Evolutionary conservation across 2,329 filamentous ascomycete species (phyloP).

Genomic region (Zymoseptoria passerinii): DNA sequence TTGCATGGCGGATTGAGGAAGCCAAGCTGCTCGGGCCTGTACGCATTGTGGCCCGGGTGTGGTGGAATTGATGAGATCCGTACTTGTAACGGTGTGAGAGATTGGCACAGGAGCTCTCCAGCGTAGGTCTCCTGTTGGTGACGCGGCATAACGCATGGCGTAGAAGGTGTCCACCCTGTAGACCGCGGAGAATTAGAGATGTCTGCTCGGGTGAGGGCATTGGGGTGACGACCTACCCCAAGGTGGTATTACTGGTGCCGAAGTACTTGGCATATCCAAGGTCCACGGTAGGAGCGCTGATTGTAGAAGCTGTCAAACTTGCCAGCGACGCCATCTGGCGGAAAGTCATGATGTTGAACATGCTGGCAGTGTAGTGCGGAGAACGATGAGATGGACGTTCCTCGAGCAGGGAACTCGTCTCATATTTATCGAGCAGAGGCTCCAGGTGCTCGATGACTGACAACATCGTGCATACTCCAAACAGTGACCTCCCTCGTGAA

Average conservation of each 20-base stretch:
- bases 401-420: not conserved
- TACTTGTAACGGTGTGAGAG: not conserved
- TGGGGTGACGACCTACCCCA: not conserved
- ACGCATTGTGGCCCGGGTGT: constrained; percentile 3
- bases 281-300: constrained; percentile 12
- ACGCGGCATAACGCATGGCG: constrained; percentile 20
- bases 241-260: constrained; percentile 4
- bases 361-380: not conserved
- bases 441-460: not conserved
- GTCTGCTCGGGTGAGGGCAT: not conserved
- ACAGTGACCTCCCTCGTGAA: not conserved
- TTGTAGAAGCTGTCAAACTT: not conserved
- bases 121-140: constrained; percentile 17
- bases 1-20: constrained; percentile 3
- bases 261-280: constrained; percentile 20
- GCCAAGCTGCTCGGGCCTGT: not conserved
- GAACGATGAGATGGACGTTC: not conserved
- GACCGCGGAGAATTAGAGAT: not conserved
- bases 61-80: constrained; percentile 14
- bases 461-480: not conserved
- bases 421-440: not conserved
- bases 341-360: not conserved
- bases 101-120: constrained; percentile 17
- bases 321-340: not conserved
- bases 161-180: not conserved